Base-by-base conservation (phyloP, 208 protist genomes). In the Leishmania braziliensis region DNA sequence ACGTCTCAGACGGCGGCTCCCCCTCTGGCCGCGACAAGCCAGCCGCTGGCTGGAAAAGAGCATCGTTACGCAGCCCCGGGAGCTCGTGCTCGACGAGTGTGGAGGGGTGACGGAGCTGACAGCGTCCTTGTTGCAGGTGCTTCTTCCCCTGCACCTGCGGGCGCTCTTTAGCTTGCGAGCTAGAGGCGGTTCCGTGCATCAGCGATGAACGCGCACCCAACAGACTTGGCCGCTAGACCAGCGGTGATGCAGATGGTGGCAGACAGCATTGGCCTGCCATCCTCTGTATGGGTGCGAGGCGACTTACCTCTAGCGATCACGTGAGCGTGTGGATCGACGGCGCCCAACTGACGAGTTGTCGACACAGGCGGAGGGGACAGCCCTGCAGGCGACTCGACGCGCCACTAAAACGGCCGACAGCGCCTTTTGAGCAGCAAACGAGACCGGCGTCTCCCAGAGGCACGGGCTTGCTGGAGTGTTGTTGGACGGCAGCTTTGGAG, bases 71-170 rank as follows among this genome's bases (percentile, higher is more conserved):
- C n/a, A 29, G 3, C 53, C 79, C 23, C 76, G 70, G 46, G 20
- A 29, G 9, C 12, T 23, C n/a, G 84, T 80, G 16, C 54, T 81
- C 26, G 74, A n/a, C 10, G 84, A 81, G 48, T 78, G 78, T 18
- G 75, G 60, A 1, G 62, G 62, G 3, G 50, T 84, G 46, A 77
- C 70, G 10, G 84, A 84, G 69, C 50, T 81, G 54, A 79, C 84
- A 14, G 78, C 68, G 29, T 75, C 68, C 5, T 84, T 80, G 26
- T 87, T 84, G n/a, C 84, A 81, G 79, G 62, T 79, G 29, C 33
- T n/a, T 10, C 39, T 81, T 63, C 68, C 66, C 8, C 18, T 33
- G 46, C 39, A 29, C 16, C 26, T 79, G 58, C 39, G 78, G n/a
- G 29, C 33, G 5, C 43, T 79, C 26, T 81, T 87, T 53, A 71